Conservation (phyloP, 768 basidiomycete genomes). For the Pisolithus tinctorius region DNA sequence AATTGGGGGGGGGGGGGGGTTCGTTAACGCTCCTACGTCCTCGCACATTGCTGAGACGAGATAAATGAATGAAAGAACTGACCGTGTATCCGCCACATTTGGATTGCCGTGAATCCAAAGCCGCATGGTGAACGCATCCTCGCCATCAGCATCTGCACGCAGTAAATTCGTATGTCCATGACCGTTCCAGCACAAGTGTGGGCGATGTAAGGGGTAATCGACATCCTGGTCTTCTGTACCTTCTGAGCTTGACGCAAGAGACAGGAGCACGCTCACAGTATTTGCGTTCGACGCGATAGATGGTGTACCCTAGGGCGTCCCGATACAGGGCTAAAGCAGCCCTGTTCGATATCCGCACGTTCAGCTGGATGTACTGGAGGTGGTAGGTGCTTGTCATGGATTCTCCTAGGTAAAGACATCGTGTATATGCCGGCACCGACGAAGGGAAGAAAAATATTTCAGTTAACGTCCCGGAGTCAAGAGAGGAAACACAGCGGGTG, state of each 20-base stretch:
- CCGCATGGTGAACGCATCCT: conserved; percentile 23
- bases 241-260: neutral
- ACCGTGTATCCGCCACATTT: conserved; percentile 5
- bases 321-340: conserved; percentile 17
- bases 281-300: conserved; percentile 7
- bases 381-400: conserved; percentile 17
- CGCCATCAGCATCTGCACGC: conserved; percentile 18
- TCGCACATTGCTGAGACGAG: too few species aligned
- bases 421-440: neutral
- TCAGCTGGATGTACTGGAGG: conserved; percentile 19
- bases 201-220: neutral
- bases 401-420: conserved; percentile 10
- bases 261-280: conserved; percentile 20
- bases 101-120: conserved; percentile 2
- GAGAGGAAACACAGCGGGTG: neutral
- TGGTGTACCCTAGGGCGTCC: conserved; percentile 18
- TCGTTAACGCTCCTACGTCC: neutral
- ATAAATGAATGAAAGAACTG: neutral
- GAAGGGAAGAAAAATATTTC: too few species aligned
- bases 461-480: neutral
- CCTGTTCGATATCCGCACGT: conserved; percentile 24
- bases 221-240: too few species aligned
- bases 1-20: neutral
- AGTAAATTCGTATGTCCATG: neutral
- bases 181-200: neutral